Conservation (phyloP, 768 basidiomycete species). For the Hericium erinaceus region DNA sequence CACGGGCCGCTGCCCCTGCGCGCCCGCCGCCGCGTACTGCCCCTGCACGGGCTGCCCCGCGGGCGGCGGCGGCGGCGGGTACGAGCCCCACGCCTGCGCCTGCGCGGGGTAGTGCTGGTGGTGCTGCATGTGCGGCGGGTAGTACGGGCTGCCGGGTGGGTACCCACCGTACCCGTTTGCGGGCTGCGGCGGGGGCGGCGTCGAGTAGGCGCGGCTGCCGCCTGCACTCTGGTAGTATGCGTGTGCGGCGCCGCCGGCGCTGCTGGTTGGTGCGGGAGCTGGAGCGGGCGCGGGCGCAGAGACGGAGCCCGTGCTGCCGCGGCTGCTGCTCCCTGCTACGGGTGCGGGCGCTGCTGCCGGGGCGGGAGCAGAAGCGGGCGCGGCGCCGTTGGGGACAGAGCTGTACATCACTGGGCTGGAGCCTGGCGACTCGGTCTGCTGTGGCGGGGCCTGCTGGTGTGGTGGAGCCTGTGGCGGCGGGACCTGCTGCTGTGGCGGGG, state of each 20-base stretch:
- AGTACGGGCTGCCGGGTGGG: neutral
- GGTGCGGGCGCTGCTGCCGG: neutral
- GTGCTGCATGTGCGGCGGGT: neutral
- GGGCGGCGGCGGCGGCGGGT: slow-evolving; percentile 8
- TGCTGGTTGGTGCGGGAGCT: slow-evolving; percentile 5
- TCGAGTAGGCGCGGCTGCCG: neutral
- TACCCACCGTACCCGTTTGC: neutral
- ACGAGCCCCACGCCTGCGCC: neutral
- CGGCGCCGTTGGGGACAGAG: neutral
- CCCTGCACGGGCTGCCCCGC: neutral
- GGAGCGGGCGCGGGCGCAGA: slow-evolving; percentile 1
- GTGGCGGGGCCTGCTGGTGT: slow-evolving; percentile 2
- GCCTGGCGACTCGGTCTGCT: neutral
- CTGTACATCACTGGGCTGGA: neutral
- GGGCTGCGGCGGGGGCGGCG: slow-evolving; percentile 2
- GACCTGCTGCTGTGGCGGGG: slow-evolving; percentile 1
- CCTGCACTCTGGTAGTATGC: slow-evolving; percentile 7
- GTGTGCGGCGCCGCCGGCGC: slow-evolving; percentile 1
- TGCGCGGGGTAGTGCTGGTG: slow-evolving; percentile 3
- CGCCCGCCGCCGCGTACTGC: neutral
- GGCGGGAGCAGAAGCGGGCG: neutral
- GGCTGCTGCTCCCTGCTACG: neutral
- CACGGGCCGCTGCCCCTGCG: neutral
- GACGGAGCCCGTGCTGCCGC: neutral
- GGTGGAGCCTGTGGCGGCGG: slow-evolving; percentile 4